phyloP scores from a whole-genome alignment of 129 eudicot genomes.

The Logfia minima region DNA sequence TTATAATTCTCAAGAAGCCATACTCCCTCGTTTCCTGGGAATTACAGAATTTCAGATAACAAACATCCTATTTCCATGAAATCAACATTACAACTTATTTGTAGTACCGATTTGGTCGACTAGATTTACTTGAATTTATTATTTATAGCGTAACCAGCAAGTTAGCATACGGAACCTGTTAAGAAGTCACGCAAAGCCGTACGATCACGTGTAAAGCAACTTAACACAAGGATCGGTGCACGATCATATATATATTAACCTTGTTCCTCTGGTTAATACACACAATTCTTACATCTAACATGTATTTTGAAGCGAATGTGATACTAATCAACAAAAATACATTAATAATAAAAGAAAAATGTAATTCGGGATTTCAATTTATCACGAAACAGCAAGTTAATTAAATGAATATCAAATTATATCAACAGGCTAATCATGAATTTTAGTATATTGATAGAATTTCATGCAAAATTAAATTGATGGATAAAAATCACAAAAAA shows the following conservation, averaged over 20 bases:
- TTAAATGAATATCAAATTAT: conserved; percentile 2
- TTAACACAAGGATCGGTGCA: no score
- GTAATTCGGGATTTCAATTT: neutral
- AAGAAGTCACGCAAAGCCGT: neutral
- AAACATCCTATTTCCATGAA: no score
- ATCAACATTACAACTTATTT: no score
- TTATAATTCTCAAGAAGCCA: neutral
- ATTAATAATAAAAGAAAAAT: no score
- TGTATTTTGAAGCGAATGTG: no score
- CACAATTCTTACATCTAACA: no score
- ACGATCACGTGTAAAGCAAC: no score
- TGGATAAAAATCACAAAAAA: conserved; percentile 3
- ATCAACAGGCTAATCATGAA: conserved; percentile 8
- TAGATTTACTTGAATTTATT: no score
- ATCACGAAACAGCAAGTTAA: neutral
- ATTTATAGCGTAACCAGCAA: neutral
- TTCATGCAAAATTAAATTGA: neutral
- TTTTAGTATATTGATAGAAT: neutral
- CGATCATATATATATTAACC: no score
- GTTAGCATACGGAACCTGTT: neutral
- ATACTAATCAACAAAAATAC: conserved; percentile 15
- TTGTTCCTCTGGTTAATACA: no score
- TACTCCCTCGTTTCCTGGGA: neutral
- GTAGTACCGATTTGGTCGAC: neutral
- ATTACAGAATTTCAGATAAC: no score